Evolutionary conservation across 306 rosid genomes (phyloP).

Genomic region (Herpetospermum pedunculosum): DNA sequence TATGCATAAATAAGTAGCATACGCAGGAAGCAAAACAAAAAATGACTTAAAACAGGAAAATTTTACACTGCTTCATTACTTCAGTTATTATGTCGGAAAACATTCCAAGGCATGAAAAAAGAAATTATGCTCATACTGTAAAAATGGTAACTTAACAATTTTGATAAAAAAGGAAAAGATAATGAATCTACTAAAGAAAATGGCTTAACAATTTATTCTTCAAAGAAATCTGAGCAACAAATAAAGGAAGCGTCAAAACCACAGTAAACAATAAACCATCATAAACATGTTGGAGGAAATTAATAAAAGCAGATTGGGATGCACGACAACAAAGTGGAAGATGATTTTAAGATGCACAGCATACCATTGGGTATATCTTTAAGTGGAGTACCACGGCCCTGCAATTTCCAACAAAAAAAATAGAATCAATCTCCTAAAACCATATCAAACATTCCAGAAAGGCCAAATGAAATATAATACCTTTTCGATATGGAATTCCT

Average conservation of each 20-base stretch:
- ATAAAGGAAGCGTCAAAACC: neutral
- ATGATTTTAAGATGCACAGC: constrained; percentile 10
- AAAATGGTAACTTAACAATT: neutral
- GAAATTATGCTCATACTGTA: neutral
- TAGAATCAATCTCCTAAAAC: constrained; percentile 10
- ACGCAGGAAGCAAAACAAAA: neutral
- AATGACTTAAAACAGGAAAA: neutral
- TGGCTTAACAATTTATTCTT: neutral
- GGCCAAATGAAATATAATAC: constrained; percentile 21
- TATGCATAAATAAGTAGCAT: neutral
- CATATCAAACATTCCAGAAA: neutral
- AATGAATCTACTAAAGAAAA: neutral
- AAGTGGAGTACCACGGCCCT: constrained; percentile 85
- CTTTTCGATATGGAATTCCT: constrained; percentile 83
- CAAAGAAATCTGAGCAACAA: neutral
- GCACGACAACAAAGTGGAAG: constrained; percentile 4
- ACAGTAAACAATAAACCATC: neutral
- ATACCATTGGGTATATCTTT: constrained; percentile 97
- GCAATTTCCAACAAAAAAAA: constrained; percentile 29
- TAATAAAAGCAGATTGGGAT: neutral
- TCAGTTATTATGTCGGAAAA: neutral
- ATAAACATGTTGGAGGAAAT: neutral
- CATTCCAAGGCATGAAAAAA: neutral
- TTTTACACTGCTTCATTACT: neutral
- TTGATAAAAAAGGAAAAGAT: neutral